Conservation (phyloP, 768 basidiomycete genomes). For the Gelatoporia subvermispora region DNA sequence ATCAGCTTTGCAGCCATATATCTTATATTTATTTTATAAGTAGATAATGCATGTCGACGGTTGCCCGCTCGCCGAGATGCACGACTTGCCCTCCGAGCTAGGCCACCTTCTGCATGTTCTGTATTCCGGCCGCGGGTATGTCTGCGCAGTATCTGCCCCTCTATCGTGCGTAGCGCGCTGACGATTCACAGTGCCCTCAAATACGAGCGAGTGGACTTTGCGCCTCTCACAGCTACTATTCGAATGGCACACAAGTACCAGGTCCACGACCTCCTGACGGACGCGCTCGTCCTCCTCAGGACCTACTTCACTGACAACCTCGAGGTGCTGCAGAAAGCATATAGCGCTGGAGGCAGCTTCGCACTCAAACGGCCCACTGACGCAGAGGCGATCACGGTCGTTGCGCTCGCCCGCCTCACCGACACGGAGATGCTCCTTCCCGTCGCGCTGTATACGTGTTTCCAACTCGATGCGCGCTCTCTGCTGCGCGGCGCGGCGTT, state of each 20-base stretch:
- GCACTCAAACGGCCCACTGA: too few relatives aligned
- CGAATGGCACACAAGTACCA: slow-evolving; percentile 8
- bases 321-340: background rate
- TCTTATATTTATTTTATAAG: too few relatives aligned
- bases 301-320: background rate
- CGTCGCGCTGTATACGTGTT: background rate
- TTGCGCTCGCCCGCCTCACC: background rate
- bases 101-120: too few relatives aligned
- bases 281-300: slow-evolving; percentile 1
- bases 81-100: too few relatives aligned
- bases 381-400: background rate
- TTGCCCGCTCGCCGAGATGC: too few relatives aligned
- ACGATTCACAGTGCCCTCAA: too few relatives aligned
- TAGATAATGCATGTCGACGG: background rate
- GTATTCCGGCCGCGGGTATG: too few relatives aligned
- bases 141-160: too few relatives aligned
- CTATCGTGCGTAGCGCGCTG: too few relatives aligned
- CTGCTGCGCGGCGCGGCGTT: background rate
- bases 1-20: too few relatives aligned
- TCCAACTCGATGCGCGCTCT: background rate
- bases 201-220: background rate
- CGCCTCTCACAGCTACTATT: slow-evolving; percentile 1
- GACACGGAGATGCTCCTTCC: background rate
- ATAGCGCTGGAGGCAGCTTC: background rate
- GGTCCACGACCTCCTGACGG: background rate